Percentiles rank a stretch among this genome's conserved stretches.
phyloP scores from a whole-genome alignment of 805 yeast genomes.

The Kuraishia molischiana region DNA sequence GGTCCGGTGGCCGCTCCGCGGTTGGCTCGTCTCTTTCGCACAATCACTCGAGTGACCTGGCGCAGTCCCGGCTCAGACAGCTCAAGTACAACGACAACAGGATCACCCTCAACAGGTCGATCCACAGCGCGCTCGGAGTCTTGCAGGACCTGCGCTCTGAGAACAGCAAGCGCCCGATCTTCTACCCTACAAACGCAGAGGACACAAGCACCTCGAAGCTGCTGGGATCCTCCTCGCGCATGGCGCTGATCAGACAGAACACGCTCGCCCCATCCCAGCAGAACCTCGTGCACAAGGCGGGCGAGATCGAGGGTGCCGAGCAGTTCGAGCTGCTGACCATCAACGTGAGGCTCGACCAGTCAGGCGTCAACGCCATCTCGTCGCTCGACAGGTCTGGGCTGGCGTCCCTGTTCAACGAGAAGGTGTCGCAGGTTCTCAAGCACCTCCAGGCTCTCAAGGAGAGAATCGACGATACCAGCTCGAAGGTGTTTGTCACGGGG shows the following conservation, averaged over 20 bases:
- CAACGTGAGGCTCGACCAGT: conserved; percentile 46
- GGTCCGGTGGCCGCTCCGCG: not conserved
- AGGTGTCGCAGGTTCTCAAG: conserved; percentile 50
- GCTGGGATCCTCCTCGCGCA: conserved; percentile 39
- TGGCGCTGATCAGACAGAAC: conserved; percentile 41
- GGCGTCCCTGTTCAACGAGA: conserved; percentile 60
- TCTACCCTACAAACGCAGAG: conserved; percentile 40
- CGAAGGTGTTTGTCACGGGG: conserved; percentile 94
- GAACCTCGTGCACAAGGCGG: conserved; percentile 2
- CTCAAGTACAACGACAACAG: conserved; percentile 69
- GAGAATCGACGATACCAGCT: conserved; percentile 82
- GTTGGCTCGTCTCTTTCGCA: not conserved
- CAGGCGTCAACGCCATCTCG: conserved; percentile 33
- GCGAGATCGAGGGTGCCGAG: conserved; percentile 5
- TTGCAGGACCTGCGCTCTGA: conserved; percentile 43
- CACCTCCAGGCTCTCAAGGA: conserved; percentile 68
- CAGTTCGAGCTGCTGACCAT: conserved; percentile 55
- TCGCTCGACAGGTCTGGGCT: conserved; percentile 59
- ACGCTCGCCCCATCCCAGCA: conserved; percentile 11
- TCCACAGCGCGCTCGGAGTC: conserved; percentile 40
- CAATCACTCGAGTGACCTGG: not conserved
- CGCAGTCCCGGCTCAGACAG: conserved; percentile 51
- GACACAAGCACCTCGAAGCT: conserved; percentile 17
- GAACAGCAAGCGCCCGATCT: conserved; percentile 51
- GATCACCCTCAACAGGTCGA: conserved; percentile 51